Evolutionary conservation across 352 stramenopile genomes (phyloP), one percentile per base, ranked within the genome.

Genomic region (Elongisporangium undulatum): DNA sequence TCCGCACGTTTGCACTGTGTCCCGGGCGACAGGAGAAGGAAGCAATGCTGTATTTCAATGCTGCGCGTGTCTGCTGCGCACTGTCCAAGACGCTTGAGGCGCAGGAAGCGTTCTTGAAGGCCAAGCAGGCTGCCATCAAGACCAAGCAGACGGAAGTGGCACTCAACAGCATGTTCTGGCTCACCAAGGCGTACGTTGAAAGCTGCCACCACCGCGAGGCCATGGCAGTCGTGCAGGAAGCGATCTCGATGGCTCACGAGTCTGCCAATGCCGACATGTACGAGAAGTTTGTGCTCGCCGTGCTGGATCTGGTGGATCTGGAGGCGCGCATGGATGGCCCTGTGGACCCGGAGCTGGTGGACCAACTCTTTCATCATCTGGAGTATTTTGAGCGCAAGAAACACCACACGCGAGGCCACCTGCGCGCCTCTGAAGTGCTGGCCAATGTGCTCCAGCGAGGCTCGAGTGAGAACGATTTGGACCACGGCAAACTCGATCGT

Each of bases 61-160:
- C 71, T 49, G 82, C 79, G 0, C 77, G 79, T 15, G 74, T 91
- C 17, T 79, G 73, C 34, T 83, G 77, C 58, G 82, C 73, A 26
- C 56, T 88, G 21, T 54, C 62, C 3, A 88, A 85, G 62, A 73
- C 75, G 41, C 49, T 67, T 5, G 67, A 88, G 39, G 79, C 79
- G 0, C 69, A 86, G 51, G 63, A 72, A 45, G 64, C 75, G 29
- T 58, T 91, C 20, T 69, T 68, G 9, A 71, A 74, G 6, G 68
- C 76, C 0, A 64, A 86, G 19, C 65, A 49, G 3, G 78, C 66
- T 1, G 67, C 79, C 0, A 23, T 50, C 26, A 67, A 59, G 39
- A 55, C 61, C 16, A 64, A 57, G 13, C 61, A 86, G 9, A 54
- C 67, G 8, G 74, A 84, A 6, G 58, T 79, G 17, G 64, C 63